Evolutionary conservation across 805 yeast species (phyloP).

Genomic region (Ogataea kodamae): DNA sequence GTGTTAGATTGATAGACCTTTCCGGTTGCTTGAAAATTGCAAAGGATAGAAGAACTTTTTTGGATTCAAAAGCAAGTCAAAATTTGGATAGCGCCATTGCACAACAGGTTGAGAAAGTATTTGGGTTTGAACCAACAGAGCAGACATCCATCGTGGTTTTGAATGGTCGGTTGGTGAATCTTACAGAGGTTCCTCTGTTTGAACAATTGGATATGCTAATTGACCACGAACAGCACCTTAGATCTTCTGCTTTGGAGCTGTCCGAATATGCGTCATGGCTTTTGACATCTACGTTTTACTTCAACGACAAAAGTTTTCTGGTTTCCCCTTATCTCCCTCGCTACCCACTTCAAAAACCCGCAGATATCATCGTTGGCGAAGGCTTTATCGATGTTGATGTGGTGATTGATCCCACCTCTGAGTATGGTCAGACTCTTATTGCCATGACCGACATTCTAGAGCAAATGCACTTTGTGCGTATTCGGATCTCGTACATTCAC

Average conservation of each 20-base stretch:
- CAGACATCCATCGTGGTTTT: conserved; percentile 2
- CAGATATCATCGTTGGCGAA: conserved; percentile 3
- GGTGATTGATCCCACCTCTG: conserved; percentile 70
- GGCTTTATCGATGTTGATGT: conserved; percentile 49
- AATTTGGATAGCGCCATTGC: background rate
- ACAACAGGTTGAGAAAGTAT: conserved; percentile 2
- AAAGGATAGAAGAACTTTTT: conserved; percentile 5
- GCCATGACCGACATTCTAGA: conserved; percentile 38
- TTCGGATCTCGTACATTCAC: conserved; percentile 60
- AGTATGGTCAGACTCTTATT: conserved; percentile 59
- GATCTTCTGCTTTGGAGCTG: conserved; percentile 32
- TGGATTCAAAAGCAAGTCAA: conserved; percentile 2
- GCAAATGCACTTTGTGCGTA: conserved; percentile 48
- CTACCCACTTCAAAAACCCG: conserved; percentile 9
- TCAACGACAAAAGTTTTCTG: conserved; percentile 30
- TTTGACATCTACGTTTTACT: conserved; percentile 23
- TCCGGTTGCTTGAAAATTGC: conserved; percentile 1
- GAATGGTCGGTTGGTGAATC: conserved; percentile 5
- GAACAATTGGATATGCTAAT: conserved; percentile 15
- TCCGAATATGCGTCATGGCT: conserved; percentile 26
- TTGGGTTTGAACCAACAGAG: conserved; percentile 7
- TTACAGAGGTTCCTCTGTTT: background rate
- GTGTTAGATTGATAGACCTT: conserved; percentile 17
- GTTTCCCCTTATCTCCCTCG: conserved; percentile 22
- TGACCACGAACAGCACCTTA: conserved; percentile 44